Evolutionary conservation across 768 basidiomycete species (phyloP), one percentile per base, ranked within the genome.

Genomic region (Suillus ampliporus): DNA sequence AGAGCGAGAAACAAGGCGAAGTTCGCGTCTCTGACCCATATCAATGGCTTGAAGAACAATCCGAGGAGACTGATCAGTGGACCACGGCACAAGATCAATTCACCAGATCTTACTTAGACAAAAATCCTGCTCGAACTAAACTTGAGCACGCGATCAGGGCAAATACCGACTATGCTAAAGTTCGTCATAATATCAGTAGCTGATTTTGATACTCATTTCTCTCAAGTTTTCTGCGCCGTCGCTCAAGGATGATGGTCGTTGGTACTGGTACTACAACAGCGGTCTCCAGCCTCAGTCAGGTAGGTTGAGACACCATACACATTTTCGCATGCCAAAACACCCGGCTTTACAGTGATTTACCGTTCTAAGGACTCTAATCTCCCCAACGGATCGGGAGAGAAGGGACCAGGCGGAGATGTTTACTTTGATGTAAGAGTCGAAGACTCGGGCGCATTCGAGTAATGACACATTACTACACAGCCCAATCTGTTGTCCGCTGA

Each of bases 181-280:
- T 83, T 57, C n/a, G 63, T 63, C 43, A 51, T 13, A 34, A 13
- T 11, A n/a, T 21, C 26, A 4, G 50, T 51, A 17, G 15, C 26
- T 21, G 14, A 11, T 38, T 11, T 52, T 64, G 56, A 68, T 56
- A 40, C 43, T 43, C 57, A 50, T 59, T 56, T 57, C 21, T 44
- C 59, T 21, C 43, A 71, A 91, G 89, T 90, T 91, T 72, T 85
- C 84, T 23, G 77, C 86, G 0, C 92, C 92, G 0, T 66, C 71
- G 9, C 72, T 90, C 58, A 84, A 85, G 64, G 79, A 86, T 15
- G 90, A 93, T 67, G 83, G 82, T 17, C 83, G 83, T 54, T 94
- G 90, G 88, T 95, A 94, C 68, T 92, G 91, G 90, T 84, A 83
- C 69, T 84, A 89, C 69, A 93, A 94, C 75, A 87, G 84, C 58